These are phyloP conservation scores for Xanthoconium separans DNA, from an alignment of 1,284 basidiomycete genomes.

Conservation along the genomic window DNA sequence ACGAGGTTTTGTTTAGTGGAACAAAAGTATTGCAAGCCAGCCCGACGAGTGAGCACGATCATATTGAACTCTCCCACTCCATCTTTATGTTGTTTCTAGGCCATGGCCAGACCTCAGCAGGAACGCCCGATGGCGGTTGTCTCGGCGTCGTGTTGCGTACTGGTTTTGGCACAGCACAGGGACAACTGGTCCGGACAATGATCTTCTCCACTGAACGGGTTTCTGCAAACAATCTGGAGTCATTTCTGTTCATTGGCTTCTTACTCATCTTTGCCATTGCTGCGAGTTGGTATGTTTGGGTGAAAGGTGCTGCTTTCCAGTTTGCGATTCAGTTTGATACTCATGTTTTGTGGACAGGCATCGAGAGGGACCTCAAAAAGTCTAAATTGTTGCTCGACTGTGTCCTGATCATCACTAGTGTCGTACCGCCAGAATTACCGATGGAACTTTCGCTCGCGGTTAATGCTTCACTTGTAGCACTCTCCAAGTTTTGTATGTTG, in stretches of 20 bases:
- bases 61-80: accelerated
- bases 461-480: slow-evolving; percentile 88
- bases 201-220: slow-evolving; percentile 95
- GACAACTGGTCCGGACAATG: slow-evolving; percentile 95
- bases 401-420: slow-evolving; percentile 91
- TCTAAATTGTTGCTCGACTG: slow-evolving; percentile 92
- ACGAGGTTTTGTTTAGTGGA: slow-evolving; percentile 88
- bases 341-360: slow-evolving; percentile 42
- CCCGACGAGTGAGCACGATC: slow-evolving; percentile 40
- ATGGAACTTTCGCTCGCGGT: slow-evolving; percentile 96
- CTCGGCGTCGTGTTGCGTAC: slow-evolving; percentile 90
- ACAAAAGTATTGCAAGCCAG: slow-evolving; percentile 91
- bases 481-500: slow-evolving; percentile 82
- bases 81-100: slow-evolving; percentile 19
- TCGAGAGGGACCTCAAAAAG: slow-evolving; percentile 88
- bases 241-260: slow-evolving; percentile 95
- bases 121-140: slow-evolving; percentile 87
- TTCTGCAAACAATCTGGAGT: slow-evolving; percentile 91
- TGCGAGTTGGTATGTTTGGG: slow-evolving; percentile 95
- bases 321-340: not conserved
- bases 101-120: slow-evolving; percentile 44
- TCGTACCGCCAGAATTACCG: slow-evolving; percentile 92
- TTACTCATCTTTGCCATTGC: slow-evolving; percentile 94
- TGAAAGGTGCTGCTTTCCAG: slow-evolving; percentile 62
- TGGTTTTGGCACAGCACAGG: slow-evolving; percentile 96